phyloP scores from a whole-genome alignment of 176 grass and related monocot species.

The Cymbopogon citratus region DNA sequence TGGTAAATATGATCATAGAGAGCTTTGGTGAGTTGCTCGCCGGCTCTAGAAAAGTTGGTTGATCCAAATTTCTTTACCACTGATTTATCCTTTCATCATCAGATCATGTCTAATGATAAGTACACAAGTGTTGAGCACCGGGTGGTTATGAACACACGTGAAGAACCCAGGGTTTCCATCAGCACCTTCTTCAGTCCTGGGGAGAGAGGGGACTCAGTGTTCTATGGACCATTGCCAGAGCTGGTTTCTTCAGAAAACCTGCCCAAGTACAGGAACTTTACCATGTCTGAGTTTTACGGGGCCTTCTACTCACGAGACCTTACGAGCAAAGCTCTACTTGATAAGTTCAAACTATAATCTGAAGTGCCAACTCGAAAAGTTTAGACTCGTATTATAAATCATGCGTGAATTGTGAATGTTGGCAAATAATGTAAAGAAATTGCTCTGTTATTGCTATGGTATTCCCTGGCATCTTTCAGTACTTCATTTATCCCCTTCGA shows the following conservation, averaged over 20 bases:
- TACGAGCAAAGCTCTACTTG: slow-evolving; percentile 47
- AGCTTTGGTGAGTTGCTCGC: not conserved
- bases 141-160: slow-evolving; percentile 38
- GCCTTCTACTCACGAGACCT: slow-evolving; percentile 62
- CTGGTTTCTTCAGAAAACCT: slow-evolving; percentile 46
- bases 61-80: not conserved
- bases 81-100: not conserved
- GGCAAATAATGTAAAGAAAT: not conserved
- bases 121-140: slow-evolving; percentile 71
- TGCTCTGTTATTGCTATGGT: not conserved
- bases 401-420: not conserved
- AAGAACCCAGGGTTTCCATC: slow-evolving; percentile 66
- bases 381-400: not conserved
- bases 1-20: not conserved
- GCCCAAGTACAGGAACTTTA: slow-evolving; percentile 54
- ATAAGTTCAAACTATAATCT: slow-evolving; percentile 54
- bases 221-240: slow-evolving; percentile 61
- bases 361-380: not conserved
- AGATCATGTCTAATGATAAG: slow-evolving; percentile 77
- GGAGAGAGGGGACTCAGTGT: slow-evolving; percentile 34
- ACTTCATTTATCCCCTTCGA: no score
- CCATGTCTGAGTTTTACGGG: slow-evolving; percentile 47
- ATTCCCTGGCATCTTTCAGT: no score
- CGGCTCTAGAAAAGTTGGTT: no score
- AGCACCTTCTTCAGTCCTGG: slow-evolving; percentile 58